These are phyloP conservation scores for Thermothelomyces thermophilus DNA, from an alignment of 2,329 filamentous ascomycete genomes.

Conservation along the genomic window DNA sequence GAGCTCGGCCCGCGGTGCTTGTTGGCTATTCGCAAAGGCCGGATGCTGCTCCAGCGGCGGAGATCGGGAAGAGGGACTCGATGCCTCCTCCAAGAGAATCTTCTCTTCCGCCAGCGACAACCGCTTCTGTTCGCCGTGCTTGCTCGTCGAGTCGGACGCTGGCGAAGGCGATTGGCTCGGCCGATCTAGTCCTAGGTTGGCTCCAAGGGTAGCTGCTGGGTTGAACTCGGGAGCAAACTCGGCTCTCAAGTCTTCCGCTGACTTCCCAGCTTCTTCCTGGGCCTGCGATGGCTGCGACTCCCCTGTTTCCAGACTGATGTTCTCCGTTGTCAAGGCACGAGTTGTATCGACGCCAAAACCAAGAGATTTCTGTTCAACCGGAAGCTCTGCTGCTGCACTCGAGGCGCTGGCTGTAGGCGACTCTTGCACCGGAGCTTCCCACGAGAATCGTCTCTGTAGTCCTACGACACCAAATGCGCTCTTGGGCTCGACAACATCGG, in stretches of 20 bases:
- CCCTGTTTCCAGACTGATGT: not conserved
- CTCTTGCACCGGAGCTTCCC: slow-evolving; percentile 30
- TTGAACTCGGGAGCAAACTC: slow-evolving; percentile 7
- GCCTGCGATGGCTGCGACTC: not conserved
- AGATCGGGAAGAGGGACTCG: slow-evolving; percentile 31
- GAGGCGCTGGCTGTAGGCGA: slow-evolving; percentile 22
- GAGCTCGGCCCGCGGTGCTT: not conserved
- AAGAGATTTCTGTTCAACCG: slow-evolving; percentile 5
- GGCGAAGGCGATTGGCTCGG: slow-evolving; percentile 33
- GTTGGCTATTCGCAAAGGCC: slow-evolving; percentile 14
- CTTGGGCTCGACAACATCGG: not conserved
- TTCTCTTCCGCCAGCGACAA: slow-evolving; percentile 43
- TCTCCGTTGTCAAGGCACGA: not conserved
- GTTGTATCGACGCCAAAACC: not conserved
- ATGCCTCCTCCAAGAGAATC: slow-evolving; percentile 31
- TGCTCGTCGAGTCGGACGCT: slow-evolving; percentile 34
- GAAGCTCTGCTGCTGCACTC: slow-evolving; percentile 18
- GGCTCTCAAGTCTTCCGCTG: slow-evolving; percentile 3
- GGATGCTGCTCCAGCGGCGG: slow-evolving; percentile 36
- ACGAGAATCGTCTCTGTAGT: slow-evolving; percentile 35
- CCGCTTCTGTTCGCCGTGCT: slow-evolving; percentile 26
- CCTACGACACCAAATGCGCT: not conserved
- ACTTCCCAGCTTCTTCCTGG: not conserved
- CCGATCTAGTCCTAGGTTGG: slow-evolving; percentile 21
- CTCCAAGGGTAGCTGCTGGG: slow-evolving; percentile 30